Conservation (phyloP, 768 basidiomycete genomes). For the Amanita pseudoporphyria region DNA sequence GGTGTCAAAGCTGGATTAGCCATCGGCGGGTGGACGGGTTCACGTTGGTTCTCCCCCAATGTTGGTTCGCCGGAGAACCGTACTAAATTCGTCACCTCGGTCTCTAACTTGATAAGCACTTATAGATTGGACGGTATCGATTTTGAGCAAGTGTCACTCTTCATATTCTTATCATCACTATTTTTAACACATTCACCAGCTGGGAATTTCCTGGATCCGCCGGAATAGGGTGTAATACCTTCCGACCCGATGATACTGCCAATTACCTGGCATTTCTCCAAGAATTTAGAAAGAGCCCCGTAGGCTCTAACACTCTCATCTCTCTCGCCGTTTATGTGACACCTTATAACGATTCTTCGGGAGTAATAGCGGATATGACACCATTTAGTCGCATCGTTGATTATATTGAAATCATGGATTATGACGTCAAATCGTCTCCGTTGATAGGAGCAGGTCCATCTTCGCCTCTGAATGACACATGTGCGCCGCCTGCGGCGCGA, state of each 20-base stretch:
- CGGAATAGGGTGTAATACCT: conserved; percentile 64
- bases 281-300: conserved; percentile 48
- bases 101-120: conserved; percentile 34
- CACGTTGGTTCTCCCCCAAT: conserved; percentile 48
- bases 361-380: conserved; percentile 47
- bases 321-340: conserved; percentile 60
- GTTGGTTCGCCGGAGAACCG: conserved; percentile 47
- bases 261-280: conserved; percentile 77
- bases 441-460: conserved; percentile 62
- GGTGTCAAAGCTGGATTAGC: conserved; percentile 47
- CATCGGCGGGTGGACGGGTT: conserved; percentile 63
- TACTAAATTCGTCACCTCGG: conserved; percentile 45
- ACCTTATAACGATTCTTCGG: conserved; percentile 55
- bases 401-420: conserved; percentile 67
- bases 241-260: conserved; percentile 54
- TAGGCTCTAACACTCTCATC: conserved; percentile 50
- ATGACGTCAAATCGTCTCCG: conserved; percentile 52
- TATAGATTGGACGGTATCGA: conserved; percentile 57
- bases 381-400: conserved; percentile 63
- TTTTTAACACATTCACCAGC: conserved; percentile 23
- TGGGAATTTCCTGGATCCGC: conserved; percentile 78
- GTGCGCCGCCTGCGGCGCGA: conserved; percentile 47
- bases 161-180: not conserved
- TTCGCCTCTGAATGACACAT: conserved; percentile 74
- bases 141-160: conserved; percentile 42